phyloP scores from a whole-genome alignment of 176 grass and related monocot genomes.

The Puccinellia tenuiflora region DNA sequence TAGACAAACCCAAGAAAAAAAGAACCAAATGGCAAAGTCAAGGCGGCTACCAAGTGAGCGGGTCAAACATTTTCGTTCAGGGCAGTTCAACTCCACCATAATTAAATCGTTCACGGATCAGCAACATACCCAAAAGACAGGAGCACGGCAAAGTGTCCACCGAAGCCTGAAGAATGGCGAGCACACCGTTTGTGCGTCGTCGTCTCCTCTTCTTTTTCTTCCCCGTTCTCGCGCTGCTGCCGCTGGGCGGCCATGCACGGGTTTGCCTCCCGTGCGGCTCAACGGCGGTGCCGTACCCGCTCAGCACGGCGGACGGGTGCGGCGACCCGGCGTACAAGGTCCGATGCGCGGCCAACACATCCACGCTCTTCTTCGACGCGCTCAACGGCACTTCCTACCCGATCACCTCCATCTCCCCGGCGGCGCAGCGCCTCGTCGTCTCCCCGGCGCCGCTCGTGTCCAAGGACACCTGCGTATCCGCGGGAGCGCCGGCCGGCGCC shows the following conservation, averaged over 20 bases:
- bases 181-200: not conserved
- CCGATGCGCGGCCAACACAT: slow-evolving; percentile 31
- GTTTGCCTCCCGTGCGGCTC: slow-evolving; percentile 56
- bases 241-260: slow-evolving; percentile 2
- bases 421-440: slow-evolving; percentile 54
- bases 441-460: slow-evolving; percentile 36
- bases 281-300: slow-evolving; percentile 59
- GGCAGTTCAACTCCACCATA: not conserved
- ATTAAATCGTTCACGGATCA: not conserved
- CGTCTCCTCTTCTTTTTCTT: not conserved
- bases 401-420: slow-evolving; percentile 42
- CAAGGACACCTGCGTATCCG: slow-evolving; percentile 35
- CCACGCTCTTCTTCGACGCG: slow-evolving; percentile 56
- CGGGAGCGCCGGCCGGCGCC: slow-evolving; percentile 8
- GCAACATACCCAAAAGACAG: not conserved
- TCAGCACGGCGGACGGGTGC: slow-evolving; percentile 59
- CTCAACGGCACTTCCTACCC: slow-evolving; percentile 59
- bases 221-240: not conserved
- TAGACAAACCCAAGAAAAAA: too few species aligned
- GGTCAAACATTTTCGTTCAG: slow-evolving; percentile 5
- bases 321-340: slow-evolving; percentile 68
- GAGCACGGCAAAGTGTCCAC: not conserved
- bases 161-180: slow-evolving; percentile 15
- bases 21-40: too few species aligned
- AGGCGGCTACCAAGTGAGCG: not conserved